Base-by-base conservation (phyloP, 192 early-diverging fungal species). In the Coemansia sp. region DNA sequence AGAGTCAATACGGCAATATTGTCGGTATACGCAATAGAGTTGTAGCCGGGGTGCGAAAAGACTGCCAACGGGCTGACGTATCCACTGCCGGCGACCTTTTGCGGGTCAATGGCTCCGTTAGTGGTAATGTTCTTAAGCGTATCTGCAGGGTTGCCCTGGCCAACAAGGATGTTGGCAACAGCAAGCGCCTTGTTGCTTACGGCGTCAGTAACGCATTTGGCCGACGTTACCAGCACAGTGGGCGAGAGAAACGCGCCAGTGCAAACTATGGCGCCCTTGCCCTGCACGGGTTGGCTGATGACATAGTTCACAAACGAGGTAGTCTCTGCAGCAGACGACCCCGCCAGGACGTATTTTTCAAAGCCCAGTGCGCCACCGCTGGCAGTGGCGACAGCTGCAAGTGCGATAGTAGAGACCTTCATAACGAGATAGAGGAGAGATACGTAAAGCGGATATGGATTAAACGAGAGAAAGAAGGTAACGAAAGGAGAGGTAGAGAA, bases 141-240 rank as follows among this genome's bases (percentile, higher is more conserved):
- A 12, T 29, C 44, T 31, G 53, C 46, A 0, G 68, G 42, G 46
- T 61, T 44, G 27, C 80, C 80, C 27, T 74, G 75, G 27, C 80
- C 80, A 9, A 82, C 72, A 14, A 70, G 42, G 31, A 82, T 63
- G 21, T 63, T 66, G 59, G 44, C 71, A 41, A 45, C 17, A 23
- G 64, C 15, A 9, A 82, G 63, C 14, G 80, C 75, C 72, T 77
- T 76, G 80, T 76, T 74, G 75, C 80, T 74, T 6, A 82, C 60
- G n/a, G 74, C 39, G 41, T 82, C 74, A 7, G 80, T 67, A 15
- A 82, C 80, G 63, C 80, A 82, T 46, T 38, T 63, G 2, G 80
- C 80, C 5, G 75, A 67, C 9, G 72, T 73, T 31, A 82, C 23
- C 12, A 82, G 66, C 3, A 74, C 63, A 4, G 67, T 82, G 8